phyloP scores from a whole-genome alignment of 495 filamentous ascomycete species.

The Cercophora sp. region DNA sequence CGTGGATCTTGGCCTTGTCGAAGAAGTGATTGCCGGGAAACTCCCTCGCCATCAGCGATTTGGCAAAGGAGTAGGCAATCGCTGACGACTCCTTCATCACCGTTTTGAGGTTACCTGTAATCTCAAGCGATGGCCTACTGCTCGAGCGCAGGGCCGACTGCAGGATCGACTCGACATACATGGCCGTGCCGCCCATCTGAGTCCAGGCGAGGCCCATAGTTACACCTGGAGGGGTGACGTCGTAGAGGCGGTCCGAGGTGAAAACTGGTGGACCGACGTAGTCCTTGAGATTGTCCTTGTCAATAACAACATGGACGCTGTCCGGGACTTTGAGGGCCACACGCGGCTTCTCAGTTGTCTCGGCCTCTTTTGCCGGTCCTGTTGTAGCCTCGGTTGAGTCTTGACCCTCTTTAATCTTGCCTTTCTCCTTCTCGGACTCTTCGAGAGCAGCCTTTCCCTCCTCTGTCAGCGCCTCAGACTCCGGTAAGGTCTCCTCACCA shows the following conservation, averaged over 20 bases:
- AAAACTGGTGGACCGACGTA: slow-evolving; percentile 96
- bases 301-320: slow-evolving; percentile 79
- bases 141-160: slow-evolving; percentile 68
- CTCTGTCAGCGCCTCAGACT: slow-evolving; percentile 78
- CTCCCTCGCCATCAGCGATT: slow-evolving; percentile 74
- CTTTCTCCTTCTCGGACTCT: slow-evolving; percentile 40
- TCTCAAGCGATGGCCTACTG: slow-evolving; percentile 74
- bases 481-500: slow-evolving; percentile 78
- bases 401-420: slow-evolving; percentile 8
- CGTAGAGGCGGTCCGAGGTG: slow-evolving; percentile 93
- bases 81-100: slow-evolving; percentile 97
- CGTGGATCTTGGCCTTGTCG: slow-evolving; percentile 89
- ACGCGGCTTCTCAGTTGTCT: slow-evolving; percentile 63
- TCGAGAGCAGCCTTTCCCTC: slow-evolving; percentile 81
- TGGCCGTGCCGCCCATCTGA: slow-evolving; percentile 90
- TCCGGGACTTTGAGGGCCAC: slow-evolving; percentile 82
- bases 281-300: slow-evolving; percentile 88
- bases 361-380: slow-evolving; percentile 23
- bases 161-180: slow-evolving; percentile 96
- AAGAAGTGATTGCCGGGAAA: slow-evolving; percentile 93
- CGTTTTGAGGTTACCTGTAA: slow-evolving; percentile 89
- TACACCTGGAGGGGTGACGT: slow-evolving; percentile 91
- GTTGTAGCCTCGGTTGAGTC: slow-evolving; percentile 15
- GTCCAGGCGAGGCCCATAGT: slow-evolving; percentile 99
- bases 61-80: slow-evolving; percentile 95